These are phyloP conservation scores for Pseudognaphalium luteoalbum DNA, from an alignment of 129 eudicot species.

Conservation along the genomic window DNA sequence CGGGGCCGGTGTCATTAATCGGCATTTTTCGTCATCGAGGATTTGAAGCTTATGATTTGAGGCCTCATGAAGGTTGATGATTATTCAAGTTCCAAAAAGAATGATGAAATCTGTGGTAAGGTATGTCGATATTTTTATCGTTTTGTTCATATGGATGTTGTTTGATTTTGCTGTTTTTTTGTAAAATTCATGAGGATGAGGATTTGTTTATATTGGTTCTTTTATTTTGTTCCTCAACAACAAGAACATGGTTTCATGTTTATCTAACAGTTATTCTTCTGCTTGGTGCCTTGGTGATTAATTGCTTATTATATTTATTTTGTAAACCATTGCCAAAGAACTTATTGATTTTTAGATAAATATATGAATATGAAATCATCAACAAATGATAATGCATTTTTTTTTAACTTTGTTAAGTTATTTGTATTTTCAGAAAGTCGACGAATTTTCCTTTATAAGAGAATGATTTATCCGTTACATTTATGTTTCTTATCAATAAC, in stretches of 20 bases:
- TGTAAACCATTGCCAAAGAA: too few relatives aligned
- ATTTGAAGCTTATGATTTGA: conserved; percentile 12
- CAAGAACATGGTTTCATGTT: too few relatives aligned
- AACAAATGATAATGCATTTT: too few relatives aligned
- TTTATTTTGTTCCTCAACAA: background rate
- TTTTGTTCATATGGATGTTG: background rate
- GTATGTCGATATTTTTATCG: conserved; percentile 2
- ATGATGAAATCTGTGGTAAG: conserved; percentile 24
- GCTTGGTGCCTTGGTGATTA: too few relatives aligned
- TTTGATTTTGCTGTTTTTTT: background rate
- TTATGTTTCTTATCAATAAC: background rate
- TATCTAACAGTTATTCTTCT: too few relatives aligned
- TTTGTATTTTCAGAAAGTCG: background rate
- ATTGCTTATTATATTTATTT: too few relatives aligned
- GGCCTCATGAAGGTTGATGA: conserved; percentile 27
- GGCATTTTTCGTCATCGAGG: background rate
- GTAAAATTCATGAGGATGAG: background rate
- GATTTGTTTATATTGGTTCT: too few relatives aligned
- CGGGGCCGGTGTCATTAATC: conserved; percentile 13
- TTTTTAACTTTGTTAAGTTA: too few relatives aligned
- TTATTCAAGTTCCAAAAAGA: conserved; percentile 28
- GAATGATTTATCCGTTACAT: background rate
- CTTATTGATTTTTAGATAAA: too few relatives aligned
- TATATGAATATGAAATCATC: background rate
- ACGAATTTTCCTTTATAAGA: background rate